Evolutionary conservation across 2,329 filamentous ascomycete genomes (phyloP).

Genomic region (Colletotrichum brevisporum): DNA sequence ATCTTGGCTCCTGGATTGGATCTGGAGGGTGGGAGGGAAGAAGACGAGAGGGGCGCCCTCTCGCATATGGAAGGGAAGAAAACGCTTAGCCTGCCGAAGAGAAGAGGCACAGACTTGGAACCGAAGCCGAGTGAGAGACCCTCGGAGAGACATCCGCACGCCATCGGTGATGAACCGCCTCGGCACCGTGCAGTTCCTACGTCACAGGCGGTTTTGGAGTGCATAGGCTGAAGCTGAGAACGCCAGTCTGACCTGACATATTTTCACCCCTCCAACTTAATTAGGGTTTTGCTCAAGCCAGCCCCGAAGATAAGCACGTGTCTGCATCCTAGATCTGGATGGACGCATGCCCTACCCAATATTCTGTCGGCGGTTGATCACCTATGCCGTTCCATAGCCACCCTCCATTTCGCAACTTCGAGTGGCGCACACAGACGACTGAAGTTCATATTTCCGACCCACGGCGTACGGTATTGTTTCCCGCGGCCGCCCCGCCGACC

Average conservation of each 20-base stretch:
- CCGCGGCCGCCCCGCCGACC: neutral
- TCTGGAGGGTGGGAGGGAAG: slow-evolving; percentile 8
- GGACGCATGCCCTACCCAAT: slow-evolving; percentile 3
- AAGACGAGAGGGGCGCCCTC: slow-evolving; percentile 1
- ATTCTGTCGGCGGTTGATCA: slow-evolving; percentile 24
- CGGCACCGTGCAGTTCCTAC: slow-evolving; percentile 27
- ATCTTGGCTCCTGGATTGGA: slow-evolving; percentile 36
- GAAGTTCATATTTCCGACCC: neutral
- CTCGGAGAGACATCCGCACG: slow-evolving; percentile 3
- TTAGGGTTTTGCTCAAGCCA: slow-evolving; percentile 32
- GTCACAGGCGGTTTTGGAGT: slow-evolving; percentile 31
- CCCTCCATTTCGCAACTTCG: slow-evolving; percentile 23
- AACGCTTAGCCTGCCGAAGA: slow-evolving; percentile 27
- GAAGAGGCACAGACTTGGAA: neutral
- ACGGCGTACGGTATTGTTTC: neutral
- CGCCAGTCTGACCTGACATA: slow-evolving; percentile 19
- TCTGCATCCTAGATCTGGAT: slow-evolving; percentile 29
- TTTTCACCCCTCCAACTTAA: neutral
- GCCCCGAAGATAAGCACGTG: slow-evolving; percentile 24
- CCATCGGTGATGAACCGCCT: slow-evolving; percentile 29
- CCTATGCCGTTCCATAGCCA: slow-evolving; percentile 26
- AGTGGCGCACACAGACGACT: neutral
- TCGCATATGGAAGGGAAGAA: slow-evolving; percentile 14
- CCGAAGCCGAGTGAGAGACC: neutral
- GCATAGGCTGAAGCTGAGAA: slow-evolving; percentile 21